Evolutionary conservation across 2,329 filamentous ascomycete genomes (phyloP), one percentile per base, ranked within the genome.

Genomic region (Xylaria sp.): DNA sequence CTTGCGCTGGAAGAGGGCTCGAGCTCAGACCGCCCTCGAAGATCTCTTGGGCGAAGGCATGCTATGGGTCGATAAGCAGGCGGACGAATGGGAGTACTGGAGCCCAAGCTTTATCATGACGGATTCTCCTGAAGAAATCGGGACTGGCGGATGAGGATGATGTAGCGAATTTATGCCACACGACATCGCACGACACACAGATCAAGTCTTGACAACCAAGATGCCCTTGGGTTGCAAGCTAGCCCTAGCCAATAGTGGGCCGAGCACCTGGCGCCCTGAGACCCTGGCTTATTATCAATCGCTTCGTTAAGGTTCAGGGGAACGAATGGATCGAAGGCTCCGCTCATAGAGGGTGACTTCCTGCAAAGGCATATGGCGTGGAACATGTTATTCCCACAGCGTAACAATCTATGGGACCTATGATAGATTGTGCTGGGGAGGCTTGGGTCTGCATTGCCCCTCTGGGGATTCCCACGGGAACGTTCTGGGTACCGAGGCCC

Each of bases 61-160:
- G 80, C 86, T 99, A 13, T 99, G 95, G 95, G 87, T 98, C 5
- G 95, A 99, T 76, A 87, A 86, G 67, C 93, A 97, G 78, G 88
- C 79, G 9, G 83, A 85, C 8, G 94, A 98, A 79, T 93, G 89
- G 76, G 93, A 98, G 77, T 99, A 97, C 71, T 99, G 95, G 95
- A 91, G 87, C 61, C 91, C 91, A 0, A 87, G 89, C 0, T 91
- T 90, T 63, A 91, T 93, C 15, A 63, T 74, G 62, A 61, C 72
- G 58, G 70, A 70, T 46, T 65, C 60, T 70, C 59, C 52, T 21
- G 54, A 64, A 23, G 60, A 17, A 4, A 25, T 47, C 55, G 65
- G 51, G n/a, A 46, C 55, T 15, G 63, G 56, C 33, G 63, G 67
- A 63, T 71, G 67, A 72, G 40, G n/a, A 31, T 4, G n/a, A 27